phyloP scores from a whole-genome alignment of 768 basidiomycete genomes.

The Hysterangium stoloniferum region DNA sequence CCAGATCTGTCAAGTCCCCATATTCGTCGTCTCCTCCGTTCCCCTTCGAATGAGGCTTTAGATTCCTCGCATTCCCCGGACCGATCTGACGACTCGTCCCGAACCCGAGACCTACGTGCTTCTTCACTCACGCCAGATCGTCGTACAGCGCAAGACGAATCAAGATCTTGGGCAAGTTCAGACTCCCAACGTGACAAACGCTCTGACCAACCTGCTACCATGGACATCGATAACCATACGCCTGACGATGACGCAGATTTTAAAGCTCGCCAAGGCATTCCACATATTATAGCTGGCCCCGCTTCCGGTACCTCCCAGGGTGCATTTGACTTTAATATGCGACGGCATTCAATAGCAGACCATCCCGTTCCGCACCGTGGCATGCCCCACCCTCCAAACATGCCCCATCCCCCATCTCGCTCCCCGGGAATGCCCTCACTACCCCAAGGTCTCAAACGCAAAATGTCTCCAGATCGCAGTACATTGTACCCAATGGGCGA shows the following conservation, averaged over 20 bases:
- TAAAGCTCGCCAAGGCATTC: neutral
- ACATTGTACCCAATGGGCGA: constrained; percentile 45
- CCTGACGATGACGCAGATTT: neutral
- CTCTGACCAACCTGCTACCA: neutral
- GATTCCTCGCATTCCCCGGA: constrained; percentile 8
- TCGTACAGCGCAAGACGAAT: neutral
- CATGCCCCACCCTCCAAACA: neutral
- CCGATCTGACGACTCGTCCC: constrained; percentile 9
- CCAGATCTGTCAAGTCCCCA: constrained; percentile 16
- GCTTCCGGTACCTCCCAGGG: neutral
- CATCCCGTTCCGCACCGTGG: constrained; percentile 25
- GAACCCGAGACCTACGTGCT: constrained; percentile 2
- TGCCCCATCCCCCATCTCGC: constrained; percentile 1
- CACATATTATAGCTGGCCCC: neutral
- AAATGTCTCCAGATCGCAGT: constrained; percentile 67
- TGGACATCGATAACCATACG: neutral
- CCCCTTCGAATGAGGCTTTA: constrained; percentile 42
- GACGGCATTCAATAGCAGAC: constrained; percentile 64
- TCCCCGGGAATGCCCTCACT: constrained; percentile 1
- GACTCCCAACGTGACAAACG: neutral
- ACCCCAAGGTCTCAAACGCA: constrained; percentile 66
- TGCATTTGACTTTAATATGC: constrained; percentile 57
- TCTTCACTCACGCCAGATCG: neutral
- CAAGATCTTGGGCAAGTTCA: neutral
- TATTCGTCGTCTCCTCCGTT: constrained; percentile 47